These are phyloP conservation scores for Globisporangium iwayamae DNA, from an alignment of 352 stramenopile genomes.

Conservation along the genomic window DNA sequence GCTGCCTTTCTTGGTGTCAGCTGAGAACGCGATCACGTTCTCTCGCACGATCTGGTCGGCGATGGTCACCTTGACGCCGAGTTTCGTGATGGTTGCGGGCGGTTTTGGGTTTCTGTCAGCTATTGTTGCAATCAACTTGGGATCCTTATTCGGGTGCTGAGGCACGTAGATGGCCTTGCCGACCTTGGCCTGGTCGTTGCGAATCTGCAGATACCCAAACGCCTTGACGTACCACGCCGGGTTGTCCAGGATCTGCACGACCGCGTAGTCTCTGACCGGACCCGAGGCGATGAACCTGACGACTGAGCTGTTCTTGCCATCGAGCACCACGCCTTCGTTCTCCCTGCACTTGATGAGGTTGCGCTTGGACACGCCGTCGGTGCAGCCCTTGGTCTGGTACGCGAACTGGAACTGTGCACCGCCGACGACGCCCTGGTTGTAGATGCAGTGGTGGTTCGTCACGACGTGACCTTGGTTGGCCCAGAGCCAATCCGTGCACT, in stretches of 20 bases:
- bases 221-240: background rate
- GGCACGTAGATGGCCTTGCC: background rate
- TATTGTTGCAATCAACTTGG: background rate
- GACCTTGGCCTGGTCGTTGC: background rate
- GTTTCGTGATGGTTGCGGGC: background rate
- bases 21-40: background rate
- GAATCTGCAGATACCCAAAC: background rate
- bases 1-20: background rate
- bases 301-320: background rate
- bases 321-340: background rate
- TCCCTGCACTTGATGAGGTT: background rate
- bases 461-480: background rate
- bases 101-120: background rate
- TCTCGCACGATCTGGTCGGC: background rate
- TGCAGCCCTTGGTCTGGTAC: background rate
- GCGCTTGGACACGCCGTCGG: background rate
- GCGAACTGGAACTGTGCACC: background rate
- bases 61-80: background rate
- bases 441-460: constrained; percentile 1
- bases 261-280: background rate
- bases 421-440: background rate
- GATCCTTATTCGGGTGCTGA: background rate
- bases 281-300: background rate
- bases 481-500: background rate
- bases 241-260: background rate